phyloP scores from a whole-genome alignment of 129 eudicot genomes.

The Tanacetum coccineum region DNA sequence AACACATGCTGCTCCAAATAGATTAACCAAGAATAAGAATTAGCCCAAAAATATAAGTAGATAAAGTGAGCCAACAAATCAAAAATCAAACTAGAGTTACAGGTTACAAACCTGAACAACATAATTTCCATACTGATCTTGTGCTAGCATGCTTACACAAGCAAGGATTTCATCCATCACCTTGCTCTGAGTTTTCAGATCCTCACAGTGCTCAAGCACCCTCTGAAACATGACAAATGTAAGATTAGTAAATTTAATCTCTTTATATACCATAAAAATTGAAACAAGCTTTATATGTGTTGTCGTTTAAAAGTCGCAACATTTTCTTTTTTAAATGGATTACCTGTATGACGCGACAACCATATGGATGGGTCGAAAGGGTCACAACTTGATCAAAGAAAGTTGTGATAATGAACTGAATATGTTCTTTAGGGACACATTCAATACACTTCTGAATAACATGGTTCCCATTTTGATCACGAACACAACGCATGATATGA shows the following conservation, averaged over 20 bases:
- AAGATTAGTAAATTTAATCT: background rate
- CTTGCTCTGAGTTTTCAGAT: conserved; percentile 54
- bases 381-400: conserved; percentile 83
- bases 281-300: background rate
- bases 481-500: conserved; percentile 86
- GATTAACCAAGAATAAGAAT: conserved; percentile 10
- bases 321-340: background rate
- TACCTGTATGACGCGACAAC: conserved; percentile 93
- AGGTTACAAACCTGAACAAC: conserved; percentile 62
- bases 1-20: conserved; percentile 60
- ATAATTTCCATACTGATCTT: conserved; percentile 81
- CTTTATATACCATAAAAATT: background rate
- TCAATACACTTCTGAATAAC: conserved; percentile 90
- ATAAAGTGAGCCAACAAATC: background rate
- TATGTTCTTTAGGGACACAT: conserved; percentile 85
- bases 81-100: background rate
- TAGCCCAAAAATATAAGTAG: background rate
- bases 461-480: conserved; percentile 93
- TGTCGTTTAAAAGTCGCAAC: background rate
- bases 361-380: conserved; percentile 91
- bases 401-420: conserved; percentile 71
- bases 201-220: conserved; percentile 63
- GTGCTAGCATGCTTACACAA: conserved; percentile 71
- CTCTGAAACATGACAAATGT: conserved; percentile 36
- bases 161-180: conserved; percentile 82